Conservation (phyloP, 176 grass and related monocot species). For the Coix lacrymajobi region DNA sequence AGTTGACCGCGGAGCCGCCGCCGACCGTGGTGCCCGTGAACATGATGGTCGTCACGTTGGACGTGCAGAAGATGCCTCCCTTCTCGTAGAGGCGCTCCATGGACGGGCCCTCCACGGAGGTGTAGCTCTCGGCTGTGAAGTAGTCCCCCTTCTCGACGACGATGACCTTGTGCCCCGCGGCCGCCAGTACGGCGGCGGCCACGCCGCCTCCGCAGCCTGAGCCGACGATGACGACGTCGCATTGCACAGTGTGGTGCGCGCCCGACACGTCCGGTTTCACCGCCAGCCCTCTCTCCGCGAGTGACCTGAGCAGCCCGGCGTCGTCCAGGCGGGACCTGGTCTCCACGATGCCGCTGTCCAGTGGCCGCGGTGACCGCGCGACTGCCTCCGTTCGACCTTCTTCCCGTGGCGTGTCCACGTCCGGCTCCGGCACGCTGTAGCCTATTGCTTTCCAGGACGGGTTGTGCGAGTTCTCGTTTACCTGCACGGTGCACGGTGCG, state of each 20-base stretch:
- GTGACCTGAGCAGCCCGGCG: conserved; percentile 22
- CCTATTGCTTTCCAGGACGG: conserved; percentile 74
- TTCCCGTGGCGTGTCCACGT: not conserved
- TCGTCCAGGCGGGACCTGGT: conserved; percentile 26
- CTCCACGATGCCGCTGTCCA: conserved; percentile 49
- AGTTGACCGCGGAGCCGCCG: conserved; percentile 68
- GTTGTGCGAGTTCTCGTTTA: conserved; percentile 53
- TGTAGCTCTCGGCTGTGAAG: conserved; percentile 52
- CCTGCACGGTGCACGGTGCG: conserved; percentile 35
- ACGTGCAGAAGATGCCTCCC: conserved; percentile 33
- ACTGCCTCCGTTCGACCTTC: not conserved
- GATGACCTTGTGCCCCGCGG: conserved; percentile 52
- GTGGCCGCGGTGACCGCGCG: conserved; percentile 8
- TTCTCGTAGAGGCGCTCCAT: conserved; percentile 47
- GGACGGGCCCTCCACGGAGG: conserved; percentile 50
- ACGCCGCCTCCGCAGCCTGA: conserved; percentile 66
- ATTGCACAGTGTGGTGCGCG: conserved; percentile 28
- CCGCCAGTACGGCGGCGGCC: conserved; percentile 55
- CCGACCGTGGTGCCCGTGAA: conserved; percentile 58
- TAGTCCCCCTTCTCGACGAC: conserved; percentile 67
- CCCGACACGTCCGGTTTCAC: conserved; percentile 2
- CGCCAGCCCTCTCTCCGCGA: conserved; percentile 31
- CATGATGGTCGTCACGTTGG: conserved; percentile 25
- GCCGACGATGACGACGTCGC: conserved; percentile 61
- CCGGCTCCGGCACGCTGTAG: conserved; percentile 27